Evolutionary conservation across 106 monocot species (phyloP).

Genomic region (Vanilla planifolia): DNA sequence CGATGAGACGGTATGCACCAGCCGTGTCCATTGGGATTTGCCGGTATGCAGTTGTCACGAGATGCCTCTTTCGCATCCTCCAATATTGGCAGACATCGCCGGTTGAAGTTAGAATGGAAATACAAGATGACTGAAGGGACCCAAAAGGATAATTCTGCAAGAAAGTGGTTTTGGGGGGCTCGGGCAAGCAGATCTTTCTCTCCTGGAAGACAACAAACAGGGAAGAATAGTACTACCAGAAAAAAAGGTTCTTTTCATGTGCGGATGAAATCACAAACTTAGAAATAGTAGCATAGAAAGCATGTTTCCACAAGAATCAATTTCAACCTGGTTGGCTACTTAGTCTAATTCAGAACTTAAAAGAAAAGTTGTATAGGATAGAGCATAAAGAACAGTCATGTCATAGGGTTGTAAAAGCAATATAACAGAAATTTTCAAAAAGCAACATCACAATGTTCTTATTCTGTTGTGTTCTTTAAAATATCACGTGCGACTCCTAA

Average conservation of each 20-base stretch:
- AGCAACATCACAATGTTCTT: too few species aligned
- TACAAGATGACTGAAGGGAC: neutral
- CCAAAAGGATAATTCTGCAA: neutral
- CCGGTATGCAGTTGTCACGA: conserved; percentile 19
- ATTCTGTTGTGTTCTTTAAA: too few species aligned
- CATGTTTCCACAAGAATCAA: too few species aligned
- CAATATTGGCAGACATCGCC: neutral
- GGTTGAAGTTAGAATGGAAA: neutral
- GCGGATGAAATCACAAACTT: neutral
- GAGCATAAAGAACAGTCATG: too few species aligned
- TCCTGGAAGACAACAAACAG: neutral
- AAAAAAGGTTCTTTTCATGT: neutral
- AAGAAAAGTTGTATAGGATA: too few species aligned
- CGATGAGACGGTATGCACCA: conserved; percentile 69
- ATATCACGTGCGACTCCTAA: too few species aligned
- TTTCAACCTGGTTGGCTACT: too few species aligned
- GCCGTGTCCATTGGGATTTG: conserved; percentile 54
- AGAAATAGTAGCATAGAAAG: too few species aligned
- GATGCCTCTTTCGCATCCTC: neutral
- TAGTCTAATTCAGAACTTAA: neutral
- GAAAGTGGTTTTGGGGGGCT: conserved; percentile 1
- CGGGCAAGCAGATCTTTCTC: neutral
- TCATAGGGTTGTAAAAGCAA: too few species aligned
- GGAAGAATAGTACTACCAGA: neutral
- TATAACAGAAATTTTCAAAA: too few species aligned